These are phyloP conservation scores for Hansenula lynferdii DNA, from an alignment of 1,139 yeast species.

Conservation along the genomic window DNA sequence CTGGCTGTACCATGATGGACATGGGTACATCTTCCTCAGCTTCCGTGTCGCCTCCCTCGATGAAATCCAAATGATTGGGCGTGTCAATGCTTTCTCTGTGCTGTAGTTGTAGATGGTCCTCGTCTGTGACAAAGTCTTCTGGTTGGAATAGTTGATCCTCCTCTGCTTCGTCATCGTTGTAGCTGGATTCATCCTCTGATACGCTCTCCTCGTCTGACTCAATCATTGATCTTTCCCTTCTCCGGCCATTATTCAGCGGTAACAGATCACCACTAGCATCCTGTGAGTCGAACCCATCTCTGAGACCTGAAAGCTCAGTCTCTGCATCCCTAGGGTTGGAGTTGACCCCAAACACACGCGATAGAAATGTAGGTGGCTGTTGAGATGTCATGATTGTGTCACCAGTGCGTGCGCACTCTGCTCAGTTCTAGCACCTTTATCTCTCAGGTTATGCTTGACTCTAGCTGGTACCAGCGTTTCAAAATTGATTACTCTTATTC, in stretches of 20 bases:
- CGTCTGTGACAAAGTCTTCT: neutral
- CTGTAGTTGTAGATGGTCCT: no score
- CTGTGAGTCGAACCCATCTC: constrained; percentile 7
- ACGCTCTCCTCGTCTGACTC: constrained; percentile 18
- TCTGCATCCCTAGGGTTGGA: constrained; percentile 23
- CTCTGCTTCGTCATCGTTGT: constrained; percentile 3
- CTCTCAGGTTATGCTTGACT: no score
- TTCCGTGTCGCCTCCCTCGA: constrained; percentile 6
- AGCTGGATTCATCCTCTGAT: constrained; percentile 5
- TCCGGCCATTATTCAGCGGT: neutral
- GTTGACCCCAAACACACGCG: constrained; percentile 34
- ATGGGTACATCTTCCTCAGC: constrained; percentile 23
- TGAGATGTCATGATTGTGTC: constrained; percentile 10
- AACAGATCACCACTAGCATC: constrained; percentile 7
- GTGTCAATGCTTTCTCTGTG: neutral
- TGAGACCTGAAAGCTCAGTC: constrained; percentile 14
- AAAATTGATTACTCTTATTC: no score
- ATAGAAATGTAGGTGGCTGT: constrained; percentile 30
- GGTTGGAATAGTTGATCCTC: constrained; percentile 9
- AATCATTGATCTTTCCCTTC: constrained; percentile 15
- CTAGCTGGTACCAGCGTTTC: no score
- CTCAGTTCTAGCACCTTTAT: no score
- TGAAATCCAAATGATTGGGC: constrained; percentile 5
- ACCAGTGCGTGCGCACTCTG: no score
- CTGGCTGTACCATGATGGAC: constrained; percentile 23